Evolutionary conservation across 352 stramenopile species (phyloP), one percentile per base, ranked within the genome.

Genomic region (Globisporangium iwayamae): DNA sequence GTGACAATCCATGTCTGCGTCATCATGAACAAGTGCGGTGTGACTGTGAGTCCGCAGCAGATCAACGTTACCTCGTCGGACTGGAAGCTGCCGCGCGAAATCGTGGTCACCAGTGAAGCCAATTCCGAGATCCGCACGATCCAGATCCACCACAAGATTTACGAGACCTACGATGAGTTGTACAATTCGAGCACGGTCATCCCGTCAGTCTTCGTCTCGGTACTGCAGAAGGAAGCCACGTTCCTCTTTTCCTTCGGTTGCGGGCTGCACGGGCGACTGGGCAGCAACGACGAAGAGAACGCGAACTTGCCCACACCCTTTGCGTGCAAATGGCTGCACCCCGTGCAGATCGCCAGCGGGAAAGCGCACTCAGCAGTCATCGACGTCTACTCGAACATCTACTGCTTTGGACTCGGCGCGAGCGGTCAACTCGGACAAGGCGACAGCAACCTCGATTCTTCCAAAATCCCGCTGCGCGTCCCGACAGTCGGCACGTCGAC

Each of bases 201-300:
- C 22, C 81, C 81, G 32, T 90, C 81, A 0, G 70, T 90, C 9
- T 90, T 88, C 50, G 81, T 90, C 14, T 88, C 80, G 14, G 75
- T 91, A 16, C 54, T 91, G 6, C 80, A 82, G 41, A 88, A 90
- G 34, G 80, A 92, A 65, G 76, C 81, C 5, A 86, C 81, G 1
- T 90, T 92, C 56, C 70, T 92, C 2, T 92, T 90, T 52, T 68
- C 76, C 0, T 91, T 91, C 66, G 83, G 81, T 5, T 92, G 78
- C 38, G 76, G 74, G 2, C 62, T 80, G 38, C 63, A 89, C 45
- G 83, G 83, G 0, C 72, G 79, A 20, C 48, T 90, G 5, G 81
- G 81, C n/a, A 79, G 74, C n/a, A 73, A 65, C 28, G 67, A 72
- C 53, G 79, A 85, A 18, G 51, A 63, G 9, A 88, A 82, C 46